Evolutionary conservation across 2,329 filamentous ascomycete species (phyloP).

Genomic region (Myriosclerotinia scirpicola): DNA sequence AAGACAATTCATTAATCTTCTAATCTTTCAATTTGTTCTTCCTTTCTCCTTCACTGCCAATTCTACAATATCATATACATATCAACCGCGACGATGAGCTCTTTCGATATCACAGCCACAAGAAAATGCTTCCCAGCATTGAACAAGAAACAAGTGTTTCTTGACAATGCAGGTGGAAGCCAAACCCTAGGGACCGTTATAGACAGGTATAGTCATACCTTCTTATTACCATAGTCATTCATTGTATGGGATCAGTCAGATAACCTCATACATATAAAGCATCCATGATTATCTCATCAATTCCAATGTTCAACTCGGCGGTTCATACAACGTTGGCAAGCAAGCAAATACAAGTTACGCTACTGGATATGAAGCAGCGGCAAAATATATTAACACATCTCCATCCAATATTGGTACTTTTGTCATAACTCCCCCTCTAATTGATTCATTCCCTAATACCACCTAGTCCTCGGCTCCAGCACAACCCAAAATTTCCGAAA

Average conservation of each 20-base stretch:
- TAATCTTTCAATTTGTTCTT: not conserved
- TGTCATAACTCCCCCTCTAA: conserved; percentile 4
- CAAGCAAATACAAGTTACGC: conserved; percentile 59
- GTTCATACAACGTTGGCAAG: conserved; percentile 62
- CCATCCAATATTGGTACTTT: conserved; percentile 61
- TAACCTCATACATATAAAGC: conserved; percentile 42
- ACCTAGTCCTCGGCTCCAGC: conserved; percentile 66
- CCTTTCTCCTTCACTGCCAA: not conserved
- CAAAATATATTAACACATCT: conserved; percentile 68
- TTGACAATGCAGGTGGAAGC: conserved; percentile 78
- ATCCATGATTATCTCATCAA: conserved; percentile 65
- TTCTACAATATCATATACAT: not conserved
- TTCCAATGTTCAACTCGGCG: conserved; percentile 75
- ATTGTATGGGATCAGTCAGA: not conserved
- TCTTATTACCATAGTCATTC: not conserved
- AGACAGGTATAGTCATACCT: conserved; percentile 51
- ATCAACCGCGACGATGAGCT: conserved; percentile 30
- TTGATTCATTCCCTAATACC: conserved; percentile 2
- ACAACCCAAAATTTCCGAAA: conserved; percentile 78
- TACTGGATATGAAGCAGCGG: conserved; percentile 62
- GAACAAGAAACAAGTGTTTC: conserved; percentile 64
- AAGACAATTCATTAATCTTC: not conserved
- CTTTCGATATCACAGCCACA: conserved; percentile 56
- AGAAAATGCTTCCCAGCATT: conserved; percentile 68
- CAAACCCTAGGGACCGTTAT: conserved; percentile 68